Conservation (phyloP, 163 green algal genomes). For the Chlamydomonas reinhardtii region DNA sequence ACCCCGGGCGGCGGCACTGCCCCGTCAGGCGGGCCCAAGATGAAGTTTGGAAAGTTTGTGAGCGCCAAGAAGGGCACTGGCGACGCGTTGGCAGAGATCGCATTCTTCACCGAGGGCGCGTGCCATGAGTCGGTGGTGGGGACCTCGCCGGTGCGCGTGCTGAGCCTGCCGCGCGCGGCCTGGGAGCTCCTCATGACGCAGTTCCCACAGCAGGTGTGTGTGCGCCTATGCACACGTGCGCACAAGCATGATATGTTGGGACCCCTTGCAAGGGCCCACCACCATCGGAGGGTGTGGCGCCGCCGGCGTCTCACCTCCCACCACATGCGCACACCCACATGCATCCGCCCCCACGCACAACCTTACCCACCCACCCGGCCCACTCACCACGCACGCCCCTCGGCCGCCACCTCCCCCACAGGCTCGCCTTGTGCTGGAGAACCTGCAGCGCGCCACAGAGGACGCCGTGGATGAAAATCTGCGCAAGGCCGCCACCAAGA, state of each 20-base stretch:
- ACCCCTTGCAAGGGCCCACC: no score
- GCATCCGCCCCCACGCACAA: no score
- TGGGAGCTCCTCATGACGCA: constrained; percentile 39
- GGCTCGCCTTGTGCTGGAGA: constrained; percentile 21
- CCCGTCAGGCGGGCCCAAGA: no score
- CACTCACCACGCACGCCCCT: no score
- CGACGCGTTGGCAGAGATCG: constrained; percentile 18
- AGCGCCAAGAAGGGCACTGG: not conserved
- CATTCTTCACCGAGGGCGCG: constrained; percentile 41
- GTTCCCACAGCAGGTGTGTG: constrained; percentile 41
- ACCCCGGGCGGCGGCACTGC: no score
- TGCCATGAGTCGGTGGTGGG: constrained; percentile 28
- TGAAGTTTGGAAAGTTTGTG: no score
- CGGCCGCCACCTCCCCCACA: not conserved
- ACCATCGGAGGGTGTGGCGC: no score
- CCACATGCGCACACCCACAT: no score
- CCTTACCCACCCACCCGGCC: no score
- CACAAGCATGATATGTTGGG: no score
- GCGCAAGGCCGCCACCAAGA: not conserved
- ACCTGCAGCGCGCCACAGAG: constrained; percentile 13
- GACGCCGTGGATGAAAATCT: constrained; percentile 6
- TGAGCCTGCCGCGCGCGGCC: constrained; percentile 16
- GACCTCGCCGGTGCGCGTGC: constrained; percentile 12
- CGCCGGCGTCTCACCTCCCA: no score
- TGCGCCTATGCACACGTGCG: not conserved